Evolutionary conservation across 208 protist species (phyloP).

Genomic region (Leishmania gerbilli): DNA sequence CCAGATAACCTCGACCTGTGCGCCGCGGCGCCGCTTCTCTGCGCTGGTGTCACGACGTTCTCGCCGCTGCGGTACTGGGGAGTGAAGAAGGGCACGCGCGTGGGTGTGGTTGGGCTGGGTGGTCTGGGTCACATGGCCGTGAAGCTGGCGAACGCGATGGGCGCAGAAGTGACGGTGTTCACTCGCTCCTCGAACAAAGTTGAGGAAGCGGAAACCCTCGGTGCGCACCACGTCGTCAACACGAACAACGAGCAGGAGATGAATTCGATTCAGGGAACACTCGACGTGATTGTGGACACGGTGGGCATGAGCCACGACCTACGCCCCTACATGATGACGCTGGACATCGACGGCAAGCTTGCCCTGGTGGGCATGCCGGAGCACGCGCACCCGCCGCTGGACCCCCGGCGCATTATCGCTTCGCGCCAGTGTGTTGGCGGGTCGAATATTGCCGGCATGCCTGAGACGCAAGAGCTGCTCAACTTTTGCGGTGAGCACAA

Average conservation of each 20-base stretch:
- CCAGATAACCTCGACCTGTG: slow-evolving; percentile 62
- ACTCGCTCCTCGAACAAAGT: slow-evolving; percentile 69
- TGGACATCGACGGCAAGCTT: slow-evolving; percentile 53
- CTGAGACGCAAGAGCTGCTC: slow-evolving; percentile 85
- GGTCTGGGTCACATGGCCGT: slow-evolving; percentile 92
- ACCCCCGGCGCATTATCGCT: slow-evolving; percentile 18
- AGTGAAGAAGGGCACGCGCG: slow-evolving; percentile 54
- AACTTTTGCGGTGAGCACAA: slow-evolving; percentile 79
- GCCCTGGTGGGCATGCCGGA: slow-evolving; percentile 62
- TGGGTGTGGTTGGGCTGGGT: slow-evolving; percentile 86
- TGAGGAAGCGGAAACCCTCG: slow-evolving; percentile 58
- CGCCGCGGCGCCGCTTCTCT: slow-evolving; percentile 81
- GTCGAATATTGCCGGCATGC: slow-evolving; percentile 62
- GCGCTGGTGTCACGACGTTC: slow-evolving; percentile 91
- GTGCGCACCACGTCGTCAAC: slow-evolving; percentile 66
- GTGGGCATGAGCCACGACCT: slow-evolving; percentile 57
- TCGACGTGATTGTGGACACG: slow-evolving; percentile 76
- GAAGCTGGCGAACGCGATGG: slow-evolving; percentile 84
- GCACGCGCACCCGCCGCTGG: slow-evolving; percentile 42
- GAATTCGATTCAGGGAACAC: slow-evolving; percentile 37
- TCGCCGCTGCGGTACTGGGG: slow-evolving; percentile 75
- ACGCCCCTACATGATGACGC: slow-evolving; percentile 46
- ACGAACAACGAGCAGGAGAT: slow-evolving; percentile 62
- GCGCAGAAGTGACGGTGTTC: slow-evolving; percentile 86
- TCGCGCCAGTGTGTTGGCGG: slow-evolving; percentile 16